A percentile compares a stretch with the other conserved stretches of the same genome.
Conservation (phyloP, 208 protist species). For the Acanthamoeba sp. region DNA sequence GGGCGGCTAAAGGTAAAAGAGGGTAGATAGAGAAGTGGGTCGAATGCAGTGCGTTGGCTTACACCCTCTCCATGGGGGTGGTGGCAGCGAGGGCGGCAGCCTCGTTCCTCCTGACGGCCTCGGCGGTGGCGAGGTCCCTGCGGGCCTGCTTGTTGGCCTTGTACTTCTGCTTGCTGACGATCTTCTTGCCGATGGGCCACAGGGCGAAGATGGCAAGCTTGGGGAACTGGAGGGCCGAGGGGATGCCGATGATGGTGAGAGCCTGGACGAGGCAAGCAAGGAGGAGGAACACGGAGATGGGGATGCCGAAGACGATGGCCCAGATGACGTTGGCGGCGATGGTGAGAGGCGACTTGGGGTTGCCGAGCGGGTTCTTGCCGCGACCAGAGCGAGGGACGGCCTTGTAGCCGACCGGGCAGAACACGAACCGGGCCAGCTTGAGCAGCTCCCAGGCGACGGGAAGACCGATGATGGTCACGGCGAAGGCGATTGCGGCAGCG, state of each 20-base stretch:
- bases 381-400: background rate
- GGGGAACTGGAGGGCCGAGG: slow-evolving; percentile 53
- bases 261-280: slow-evolving; percentile 37
- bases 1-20: background rate
- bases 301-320: slow-evolving; percentile 43
- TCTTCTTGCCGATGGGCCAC: slow-evolving; percentile 63
- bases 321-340: slow-evolving; percentile 64
- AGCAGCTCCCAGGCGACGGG: slow-evolving; percentile 46
- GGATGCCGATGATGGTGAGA: slow-evolving; percentile 57
- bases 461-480: slow-evolving; percentile 39
- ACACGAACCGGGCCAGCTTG: slow-evolving; percentile 12
- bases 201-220: slow-evolving; percentile 48
- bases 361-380: slow-evolving; percentile 9
- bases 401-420: slow-evolving; percentile 61
- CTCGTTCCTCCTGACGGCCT: slow-evolving; percentile 34
- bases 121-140: slow-evolving; percentile 46
- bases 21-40: background rate
- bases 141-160: slow-evolving; percentile 20
- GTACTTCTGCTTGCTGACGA: slow-evolving; percentile 31
- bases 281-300: slow-evolving; percentile 27
- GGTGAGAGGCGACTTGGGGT: slow-evolving; percentile 27
- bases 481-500: background rate
- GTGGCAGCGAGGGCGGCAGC: slow-evolving; percentile 25
- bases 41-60: too few relatives aligned
- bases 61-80: background rate